Percentiles rank a stretch among this genome's conserved stretches.
Conservation (phyloP, 441 rosid genomes). For the Eruca vesicaria region DNA sequence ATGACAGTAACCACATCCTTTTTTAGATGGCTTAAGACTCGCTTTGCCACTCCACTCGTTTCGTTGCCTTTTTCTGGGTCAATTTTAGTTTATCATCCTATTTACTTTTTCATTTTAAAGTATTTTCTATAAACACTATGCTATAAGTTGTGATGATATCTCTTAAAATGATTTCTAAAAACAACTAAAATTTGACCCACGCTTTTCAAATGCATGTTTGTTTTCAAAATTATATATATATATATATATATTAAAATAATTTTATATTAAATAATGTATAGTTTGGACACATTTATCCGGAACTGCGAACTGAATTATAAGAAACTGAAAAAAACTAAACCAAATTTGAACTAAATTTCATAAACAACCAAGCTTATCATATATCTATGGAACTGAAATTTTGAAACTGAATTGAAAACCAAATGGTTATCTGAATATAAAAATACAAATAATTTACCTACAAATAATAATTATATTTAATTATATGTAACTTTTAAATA, state of each 20-base stretch:
- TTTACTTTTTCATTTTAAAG: too few relatives aligned
- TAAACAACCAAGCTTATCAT: background rate
- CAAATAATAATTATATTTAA: too few relatives aligned
- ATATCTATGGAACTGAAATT: background rate
- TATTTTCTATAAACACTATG: too few relatives aligned
- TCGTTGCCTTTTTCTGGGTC: background rate
- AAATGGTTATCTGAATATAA: background rate
- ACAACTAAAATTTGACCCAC: too few relatives aligned
- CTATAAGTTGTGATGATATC: too few relatives aligned
- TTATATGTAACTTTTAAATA: background rate
- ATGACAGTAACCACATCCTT: background rate
- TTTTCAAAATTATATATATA: too few relatives aligned
- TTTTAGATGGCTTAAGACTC: conserved; percentile 8
- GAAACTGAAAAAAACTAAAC: background rate
- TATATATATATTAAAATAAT: too few relatives aligned
- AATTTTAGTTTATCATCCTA: too few relatives aligned
- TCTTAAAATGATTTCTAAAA: too few relatives aligned
- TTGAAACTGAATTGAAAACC: background rate
- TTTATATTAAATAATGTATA: background rate
- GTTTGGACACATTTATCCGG: background rate
- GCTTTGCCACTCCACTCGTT: conserved; percentile 9
- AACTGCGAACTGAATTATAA: background rate
- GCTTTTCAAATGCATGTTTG: too few relatives aligned
- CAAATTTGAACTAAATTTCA: too few relatives aligned
- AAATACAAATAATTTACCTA: background rate